These are phyloP conservation scores for Auriscalpium vulgare DNA, from an alignment of 768 basidiomycete genomes.

Conservation along the genomic window DNA sequence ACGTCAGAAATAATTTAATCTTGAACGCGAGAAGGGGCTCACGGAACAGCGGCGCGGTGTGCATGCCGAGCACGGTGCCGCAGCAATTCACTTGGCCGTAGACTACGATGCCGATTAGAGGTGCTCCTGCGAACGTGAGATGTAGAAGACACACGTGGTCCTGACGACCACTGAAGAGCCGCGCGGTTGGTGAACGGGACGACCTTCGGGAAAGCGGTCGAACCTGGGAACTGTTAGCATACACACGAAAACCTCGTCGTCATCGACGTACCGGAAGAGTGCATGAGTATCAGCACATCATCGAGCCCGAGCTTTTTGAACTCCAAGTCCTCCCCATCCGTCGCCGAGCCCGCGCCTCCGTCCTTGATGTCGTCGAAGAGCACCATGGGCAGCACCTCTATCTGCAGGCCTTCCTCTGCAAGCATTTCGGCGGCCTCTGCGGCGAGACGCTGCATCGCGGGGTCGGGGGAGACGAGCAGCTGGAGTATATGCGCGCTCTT, in stretches of 20 bases:
- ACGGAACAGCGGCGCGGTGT: slow-evolving; percentile 1
- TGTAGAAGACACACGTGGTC: not conserved
- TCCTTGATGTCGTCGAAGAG: slow-evolving; percentile 13
- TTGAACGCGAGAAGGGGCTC: not conserved
- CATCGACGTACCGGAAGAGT: not conserved
- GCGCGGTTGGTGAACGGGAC: not conserved
- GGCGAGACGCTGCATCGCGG: slow-evolving; percentile 13
- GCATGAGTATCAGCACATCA: not conserved
- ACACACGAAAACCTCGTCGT: too few species aligned
- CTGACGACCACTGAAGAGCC: not conserved
- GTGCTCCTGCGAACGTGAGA: not conserved
- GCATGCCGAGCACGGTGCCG: not conserved
- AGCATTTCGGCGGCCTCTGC: slow-evolving; percentile 10
- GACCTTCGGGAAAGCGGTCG: slow-evolving; percentile 5
- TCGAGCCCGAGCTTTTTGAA: not conserved
- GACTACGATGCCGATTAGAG: not conserved
- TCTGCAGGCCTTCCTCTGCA: not conserved
- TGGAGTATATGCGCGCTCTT: slow-evolving; percentile 15
- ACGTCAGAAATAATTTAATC: not conserved
- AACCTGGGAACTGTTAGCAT: not conserved
- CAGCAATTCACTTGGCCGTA: not conserved
- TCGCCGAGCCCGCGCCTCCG: not conserved
- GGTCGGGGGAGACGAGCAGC: slow-evolving; percentile 17
- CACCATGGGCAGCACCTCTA: slow-evolving; percentile 12
- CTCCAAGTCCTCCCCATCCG: not conserved